These are phyloP conservation scores for Calocybe gangraenosa DNA, from an alignment of 768 basidiomycete species.

Conservation along the genomic window DNA sequence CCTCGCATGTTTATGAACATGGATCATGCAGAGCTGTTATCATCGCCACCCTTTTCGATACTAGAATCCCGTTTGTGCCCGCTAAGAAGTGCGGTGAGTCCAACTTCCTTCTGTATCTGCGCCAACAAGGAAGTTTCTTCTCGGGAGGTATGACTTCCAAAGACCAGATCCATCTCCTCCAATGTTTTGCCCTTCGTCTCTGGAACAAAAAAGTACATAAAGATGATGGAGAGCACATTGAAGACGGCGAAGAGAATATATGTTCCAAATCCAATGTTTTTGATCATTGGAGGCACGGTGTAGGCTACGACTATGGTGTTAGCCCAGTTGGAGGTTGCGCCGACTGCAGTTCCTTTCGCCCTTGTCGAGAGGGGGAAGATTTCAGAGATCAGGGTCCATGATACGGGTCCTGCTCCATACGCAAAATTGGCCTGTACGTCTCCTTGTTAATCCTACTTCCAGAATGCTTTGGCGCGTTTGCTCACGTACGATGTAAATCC, in stretches of 20 bases:
- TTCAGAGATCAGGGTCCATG: conserved; percentile 33
- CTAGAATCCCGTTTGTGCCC: not conserved
- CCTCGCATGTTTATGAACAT: too few relatives aligned
- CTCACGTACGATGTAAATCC: conserved; percentile 33
- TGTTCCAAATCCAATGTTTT: conserved; percentile 27
- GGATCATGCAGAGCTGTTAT: not conserved
- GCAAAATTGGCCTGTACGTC: conserved; percentile 5
- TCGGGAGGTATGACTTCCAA: conserved; percentile 14
- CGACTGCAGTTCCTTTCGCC: conserved; percentile 37
- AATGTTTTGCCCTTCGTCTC: conserved; percentile 26
- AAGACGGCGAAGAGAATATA: conserved; percentile 27
- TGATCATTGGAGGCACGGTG: conserved; percentile 31
- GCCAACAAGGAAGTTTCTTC: conserved; percentile 14
- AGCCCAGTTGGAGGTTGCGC: conserved; percentile 37
- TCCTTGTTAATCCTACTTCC: not conserved
- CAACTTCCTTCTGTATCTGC: conserved; percentile 15
- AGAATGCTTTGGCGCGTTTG: conserved; percentile 23
- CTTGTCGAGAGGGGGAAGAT: conserved; percentile 36
- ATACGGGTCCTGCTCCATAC: conserved; percentile 13
- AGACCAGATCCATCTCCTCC: conserved; percentile 24
- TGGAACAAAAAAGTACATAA: conserved; percentile 23
- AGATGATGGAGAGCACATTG: conserved; percentile 23
- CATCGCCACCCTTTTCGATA: not conserved
- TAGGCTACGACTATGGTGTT: conserved; percentile 27
- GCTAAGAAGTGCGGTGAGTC: conserved; percentile 8